Conservation (phyloP, 306 rosid genomes). For the Lathyrus oleraceus region DNA sequence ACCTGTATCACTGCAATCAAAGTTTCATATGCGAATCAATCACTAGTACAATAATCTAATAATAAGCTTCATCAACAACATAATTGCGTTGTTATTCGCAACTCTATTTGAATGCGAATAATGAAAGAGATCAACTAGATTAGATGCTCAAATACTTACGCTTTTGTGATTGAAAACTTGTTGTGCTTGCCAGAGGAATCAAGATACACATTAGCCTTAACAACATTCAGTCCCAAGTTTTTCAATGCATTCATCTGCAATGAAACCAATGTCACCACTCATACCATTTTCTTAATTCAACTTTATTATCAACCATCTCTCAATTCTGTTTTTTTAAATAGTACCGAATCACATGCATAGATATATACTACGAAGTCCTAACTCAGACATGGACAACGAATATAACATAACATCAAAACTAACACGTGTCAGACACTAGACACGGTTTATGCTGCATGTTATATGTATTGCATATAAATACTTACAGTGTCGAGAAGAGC, state of each 20-base stretch:
- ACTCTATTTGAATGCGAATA: neutral
- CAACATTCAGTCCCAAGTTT: conserved; percentile 93
- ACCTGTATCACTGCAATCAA: conserved; percentile 83
- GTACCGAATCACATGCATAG: neutral
- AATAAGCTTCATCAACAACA: neutral
- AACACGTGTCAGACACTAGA: neutral
- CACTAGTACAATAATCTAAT: neutral
- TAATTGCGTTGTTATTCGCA: too few relatives aligned
- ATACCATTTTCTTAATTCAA: neutral
- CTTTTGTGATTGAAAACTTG: conserved; percentile 82
- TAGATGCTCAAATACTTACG: conserved; percentile 43
- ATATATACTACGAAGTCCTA: neutral
- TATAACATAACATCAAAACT: neutral
- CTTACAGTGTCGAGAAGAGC: conserved; percentile 91
- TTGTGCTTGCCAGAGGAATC: conserved; percentile 98
- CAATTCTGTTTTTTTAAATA: neutral
- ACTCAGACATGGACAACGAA: neutral
- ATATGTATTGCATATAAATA: too few relatives aligned
- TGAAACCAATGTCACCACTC: conserved; percentile 33
- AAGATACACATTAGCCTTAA: conserved; percentile 89
- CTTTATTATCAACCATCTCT: neutral
- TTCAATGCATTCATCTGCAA: conserved; percentile 90
- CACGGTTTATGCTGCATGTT: neutral
- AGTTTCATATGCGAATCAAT: neutral
- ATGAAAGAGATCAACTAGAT: neutral